Conservation (phyloP, 148 eudicot species). For the Fallopia convolvulus region DNA sequence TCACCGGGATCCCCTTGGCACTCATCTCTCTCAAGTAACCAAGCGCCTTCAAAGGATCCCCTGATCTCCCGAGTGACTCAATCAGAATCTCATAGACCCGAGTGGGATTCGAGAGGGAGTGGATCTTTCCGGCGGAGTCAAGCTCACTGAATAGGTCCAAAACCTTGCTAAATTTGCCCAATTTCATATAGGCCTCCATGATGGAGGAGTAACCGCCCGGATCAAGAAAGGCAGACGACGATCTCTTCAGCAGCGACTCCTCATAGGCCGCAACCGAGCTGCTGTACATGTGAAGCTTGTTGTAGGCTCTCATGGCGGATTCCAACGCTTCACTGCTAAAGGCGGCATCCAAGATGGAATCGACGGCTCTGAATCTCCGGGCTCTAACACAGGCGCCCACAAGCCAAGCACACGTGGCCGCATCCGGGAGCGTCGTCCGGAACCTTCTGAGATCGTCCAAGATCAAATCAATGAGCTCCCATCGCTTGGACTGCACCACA, state of each 20-base stretch:
- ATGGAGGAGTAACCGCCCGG: conserved; percentile 37
- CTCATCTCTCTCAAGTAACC: conserved; percentile 52
- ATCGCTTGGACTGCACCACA: conserved; percentile 40
- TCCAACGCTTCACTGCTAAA: conserved; percentile 25
- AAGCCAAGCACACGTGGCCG: conserved; percentile 38
- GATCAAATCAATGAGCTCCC: conserved; percentile 34
- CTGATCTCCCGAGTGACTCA: conserved; percentile 52
- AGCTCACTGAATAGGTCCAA: conserved; percentile 49
- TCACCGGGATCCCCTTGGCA: conserved; percentile 34
- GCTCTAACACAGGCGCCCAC: conserved; percentile 48
- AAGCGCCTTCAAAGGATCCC: conserved; percentile 48
- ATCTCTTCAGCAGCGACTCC: conserved; percentile 13
- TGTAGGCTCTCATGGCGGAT: conserved; percentile 59
- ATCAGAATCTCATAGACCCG: conserved; percentile 45
- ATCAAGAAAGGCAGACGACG: conserved; percentile 29
- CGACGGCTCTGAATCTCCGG: conserved; percentile 51
- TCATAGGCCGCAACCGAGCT: conserved; percentile 38
- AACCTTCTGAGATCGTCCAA: conserved; percentile 37
- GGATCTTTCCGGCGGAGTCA: conserved; percentile 19
- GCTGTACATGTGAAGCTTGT: conserved; percentile 86
- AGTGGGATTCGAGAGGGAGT: conserved; percentile 15
- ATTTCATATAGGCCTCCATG: conserved; percentile 73
- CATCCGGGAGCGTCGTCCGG: conserved; percentile 40
- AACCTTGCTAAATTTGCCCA: conserved; percentile 34
- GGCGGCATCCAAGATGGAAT: conserved; percentile 29